Evolutionary conservation across 768 basidiomycete species (phyloP).

Genomic region (Boletus sp.): DNA sequence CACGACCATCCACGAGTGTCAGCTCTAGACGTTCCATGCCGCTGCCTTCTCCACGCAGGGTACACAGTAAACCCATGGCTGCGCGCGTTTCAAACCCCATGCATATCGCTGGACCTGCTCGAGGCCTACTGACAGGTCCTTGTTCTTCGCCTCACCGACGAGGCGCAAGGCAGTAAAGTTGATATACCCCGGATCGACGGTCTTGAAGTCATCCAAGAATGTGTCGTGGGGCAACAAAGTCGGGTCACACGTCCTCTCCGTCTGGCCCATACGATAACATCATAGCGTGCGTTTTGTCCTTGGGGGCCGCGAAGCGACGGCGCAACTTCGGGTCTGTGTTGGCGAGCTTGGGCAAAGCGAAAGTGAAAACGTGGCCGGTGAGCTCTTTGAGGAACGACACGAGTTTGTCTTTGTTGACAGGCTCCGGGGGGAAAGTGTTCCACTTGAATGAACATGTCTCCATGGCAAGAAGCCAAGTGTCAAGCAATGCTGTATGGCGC

Average conservation of each 20-base stretch:
- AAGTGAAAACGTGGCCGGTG: slow-evolving; percentile 3
- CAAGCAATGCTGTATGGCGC: slow-evolving; percentile 25
- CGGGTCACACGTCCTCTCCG: slow-evolving; percentile 5
- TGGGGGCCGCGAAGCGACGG: slow-evolving; percentile 5
- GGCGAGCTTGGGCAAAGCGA: not conserved
- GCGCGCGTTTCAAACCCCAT: slow-evolving; percentile 1
- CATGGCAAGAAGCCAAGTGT: slow-evolving; percentile 20
- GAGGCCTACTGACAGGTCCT: not conserved
- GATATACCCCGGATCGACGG: not conserved
- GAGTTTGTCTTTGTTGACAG: slow-evolving; percentile 1
- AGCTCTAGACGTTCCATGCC: slow-evolving; percentile 9
- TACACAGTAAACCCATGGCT: slow-evolving; percentile 10
- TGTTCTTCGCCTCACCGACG: slow-evolving; percentile 4
- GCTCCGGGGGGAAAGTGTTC: slow-evolving; percentile 1
- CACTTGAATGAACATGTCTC: slow-evolving; percentile 3
- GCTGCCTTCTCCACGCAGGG: slow-evolving; percentile 8
- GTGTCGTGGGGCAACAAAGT: slow-evolving; percentile 4
- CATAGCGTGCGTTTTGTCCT: not conserved
- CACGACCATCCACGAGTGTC: not conserved
- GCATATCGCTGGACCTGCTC: slow-evolving; percentile 6
- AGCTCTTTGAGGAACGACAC: slow-evolving; percentile 7
- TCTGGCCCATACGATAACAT: slow-evolving; percentile 8
- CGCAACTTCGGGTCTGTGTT: not conserved
- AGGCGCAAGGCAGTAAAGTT: not conserved
- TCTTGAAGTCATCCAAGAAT: not conserved